A percentile compares a stretch with the other conserved stretches of the same genome.
Evolutionary conservation across 306 rosid genomes (phyloP).

Genomic region (Vachellia collinsii): DNA sequence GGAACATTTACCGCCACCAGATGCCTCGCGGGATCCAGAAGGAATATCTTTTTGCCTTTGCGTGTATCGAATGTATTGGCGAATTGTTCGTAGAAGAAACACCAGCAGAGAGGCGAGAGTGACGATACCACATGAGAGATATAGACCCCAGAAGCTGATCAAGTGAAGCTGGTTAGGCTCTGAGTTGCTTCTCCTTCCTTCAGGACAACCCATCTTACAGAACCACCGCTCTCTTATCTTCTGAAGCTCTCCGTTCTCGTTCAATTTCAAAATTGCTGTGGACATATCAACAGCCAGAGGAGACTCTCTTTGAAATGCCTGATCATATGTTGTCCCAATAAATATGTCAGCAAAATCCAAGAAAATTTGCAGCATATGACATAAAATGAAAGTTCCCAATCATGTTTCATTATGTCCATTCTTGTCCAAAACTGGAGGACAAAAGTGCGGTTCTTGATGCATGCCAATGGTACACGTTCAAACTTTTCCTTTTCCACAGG

Average conservation of each 20-base stretch:
- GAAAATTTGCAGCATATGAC: slow-evolving; percentile 11
- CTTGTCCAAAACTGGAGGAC: slow-evolving; percentile 13
- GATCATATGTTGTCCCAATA: slow-evolving; percentile 31
- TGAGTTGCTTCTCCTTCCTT: slow-evolving; percentile 47
- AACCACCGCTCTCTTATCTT: slow-evolving; percentile 75
- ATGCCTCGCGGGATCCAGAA: slow-evolving; percentile 40
- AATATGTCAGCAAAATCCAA: slow-evolving; percentile 38
- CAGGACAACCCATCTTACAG: slow-evolving; percentile 82
- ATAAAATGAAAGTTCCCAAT: not conserved
- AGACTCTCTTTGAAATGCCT: slow-evolving; percentile 91
- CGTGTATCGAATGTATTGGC: slow-evolving; percentile 63
- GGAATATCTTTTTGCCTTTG: slow-evolving; percentile 46
- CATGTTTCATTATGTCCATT: slow-evolving; percentile 17
- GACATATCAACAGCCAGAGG: slow-evolving; percentile 92
- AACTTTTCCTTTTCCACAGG: no score
- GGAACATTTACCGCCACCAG: slow-evolving; percentile 49
- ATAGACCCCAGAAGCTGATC: slow-evolving; percentile 93
- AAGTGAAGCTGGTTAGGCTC: slow-evolving; percentile 68
- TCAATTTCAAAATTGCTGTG: slow-evolving; percentile 82
- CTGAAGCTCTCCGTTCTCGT: slow-evolving; percentile 80
- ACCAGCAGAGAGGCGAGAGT: slow-evolving; percentile 51
- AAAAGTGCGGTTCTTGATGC: not conserved
- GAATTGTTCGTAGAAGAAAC: slow-evolving; percentile 59
- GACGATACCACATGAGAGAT: slow-evolving; percentile 58
- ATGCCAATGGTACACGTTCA: not conserved